phyloP scores from a whole-genome alignment of 345 rosid species.

The Sapria himalayana region DNA sequence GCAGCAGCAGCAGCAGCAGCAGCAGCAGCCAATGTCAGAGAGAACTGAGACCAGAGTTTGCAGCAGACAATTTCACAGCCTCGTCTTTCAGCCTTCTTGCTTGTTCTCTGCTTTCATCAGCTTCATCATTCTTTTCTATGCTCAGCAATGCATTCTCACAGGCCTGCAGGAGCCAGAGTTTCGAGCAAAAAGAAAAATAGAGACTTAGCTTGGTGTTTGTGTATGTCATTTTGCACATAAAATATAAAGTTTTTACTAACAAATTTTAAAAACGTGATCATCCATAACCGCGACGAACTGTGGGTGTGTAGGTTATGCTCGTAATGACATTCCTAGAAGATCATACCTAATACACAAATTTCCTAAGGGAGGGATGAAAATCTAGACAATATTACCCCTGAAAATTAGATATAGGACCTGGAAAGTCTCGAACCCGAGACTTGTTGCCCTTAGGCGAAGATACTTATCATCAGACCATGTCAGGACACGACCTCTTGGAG shows the following conservation, averaged over 20 bases:
- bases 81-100: constrained; percentile 27
- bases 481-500: too few relatives aligned
- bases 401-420: too few relatives aligned
- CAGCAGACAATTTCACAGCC: constrained; percentile 23
- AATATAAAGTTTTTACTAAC: background rate
- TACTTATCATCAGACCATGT: too few relatives aligned
- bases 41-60: constrained; percentile 35
- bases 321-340: too few relatives aligned
- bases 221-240: background rate
- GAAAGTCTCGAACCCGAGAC: too few relatives aligned
- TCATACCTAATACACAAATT: too few relatives aligned
- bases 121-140: constrained; percentile 14
- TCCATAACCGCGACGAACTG: too few relatives aligned
- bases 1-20: background rate
- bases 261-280: background rate
- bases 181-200: background rate
- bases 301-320: too few relatives aligned
- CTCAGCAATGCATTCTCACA: constrained; percentile 34
- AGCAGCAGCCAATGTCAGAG: background rate
- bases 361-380: too few relatives aligned
- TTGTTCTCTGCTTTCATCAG: constrained; percentile 11
- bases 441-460: too few relatives aligned
- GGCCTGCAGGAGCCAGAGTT: constrained; percentile 21
- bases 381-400: too few relatives aligned
- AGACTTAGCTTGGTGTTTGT: background rate